Percentiles rank a stretch among this genome's conserved stretches.
Conservation (phyloP, 129 eudicot genomes). For the Chrysanthemum makinoi region DNA sequence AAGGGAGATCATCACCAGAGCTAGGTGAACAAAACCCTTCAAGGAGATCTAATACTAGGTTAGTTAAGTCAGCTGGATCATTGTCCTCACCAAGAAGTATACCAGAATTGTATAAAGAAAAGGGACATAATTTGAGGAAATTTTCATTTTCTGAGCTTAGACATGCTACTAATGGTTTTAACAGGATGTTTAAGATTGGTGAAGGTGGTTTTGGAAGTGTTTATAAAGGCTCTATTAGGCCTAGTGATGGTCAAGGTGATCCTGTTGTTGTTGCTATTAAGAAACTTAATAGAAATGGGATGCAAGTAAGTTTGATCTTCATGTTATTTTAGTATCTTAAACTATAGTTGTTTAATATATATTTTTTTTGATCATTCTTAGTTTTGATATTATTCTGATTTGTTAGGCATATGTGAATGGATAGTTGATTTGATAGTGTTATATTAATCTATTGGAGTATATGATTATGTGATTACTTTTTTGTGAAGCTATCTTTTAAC, state of each 20-base stretch:
- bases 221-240: constrained; percentile 61
- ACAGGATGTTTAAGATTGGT: constrained; percentile 60
- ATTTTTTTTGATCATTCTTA: not conserved
- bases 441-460: not conserved
- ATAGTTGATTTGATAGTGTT: not conserved
- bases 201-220: constrained; percentile 93
- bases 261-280: constrained; percentile 70
- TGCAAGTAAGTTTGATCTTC: constrained; percentile 51
- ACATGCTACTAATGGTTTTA: constrained; percentile 67
- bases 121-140: constrained; percentile 47
- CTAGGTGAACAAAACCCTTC: constrained; percentile 32
- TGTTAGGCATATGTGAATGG: constrained; percentile 1
- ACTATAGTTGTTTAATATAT: not conserved
- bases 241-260: constrained; percentile 37
- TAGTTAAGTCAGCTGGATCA: constrained; percentile 57
- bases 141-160: constrained; percentile 61
- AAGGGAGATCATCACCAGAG: constrained; percentile 58
- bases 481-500: too few species aligned
- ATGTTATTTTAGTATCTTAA: not conserved
- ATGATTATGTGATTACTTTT: too few species aligned
- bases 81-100: constrained; percentile 48
- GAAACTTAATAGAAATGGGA: constrained; percentile 66
- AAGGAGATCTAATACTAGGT: constrained; percentile 27
- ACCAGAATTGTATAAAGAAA: constrained; percentile 65
- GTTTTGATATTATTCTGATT: not conserved